Evolutionary conservation across 2,329 filamentous ascomycete species (phyloP).

Genomic region (Colletotrichum sp.): DNA sequence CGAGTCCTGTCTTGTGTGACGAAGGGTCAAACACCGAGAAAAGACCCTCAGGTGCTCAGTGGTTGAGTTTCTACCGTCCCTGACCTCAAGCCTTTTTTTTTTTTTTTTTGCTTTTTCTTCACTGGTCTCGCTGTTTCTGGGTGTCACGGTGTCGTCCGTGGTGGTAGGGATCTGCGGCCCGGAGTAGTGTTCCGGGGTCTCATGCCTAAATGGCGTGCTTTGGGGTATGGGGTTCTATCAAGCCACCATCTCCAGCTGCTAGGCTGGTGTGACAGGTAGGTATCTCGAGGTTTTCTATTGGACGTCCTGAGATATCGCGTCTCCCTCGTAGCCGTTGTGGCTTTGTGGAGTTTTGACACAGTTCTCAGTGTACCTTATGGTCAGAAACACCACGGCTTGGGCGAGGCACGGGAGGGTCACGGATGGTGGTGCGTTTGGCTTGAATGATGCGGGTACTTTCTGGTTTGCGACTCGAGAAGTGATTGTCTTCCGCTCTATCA

Average conservation of each 20-base stretch:
- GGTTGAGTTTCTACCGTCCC: background rate
- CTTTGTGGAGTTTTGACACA: background rate
- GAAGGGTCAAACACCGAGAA: background rate
- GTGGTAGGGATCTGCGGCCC: background rate
- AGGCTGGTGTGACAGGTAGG: background rate
- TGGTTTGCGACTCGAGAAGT: background rate
- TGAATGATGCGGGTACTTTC: background rate
- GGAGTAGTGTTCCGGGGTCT: background rate
- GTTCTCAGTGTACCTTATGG: background rate
- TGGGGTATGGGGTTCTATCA: background rate
- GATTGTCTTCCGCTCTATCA: background rate
- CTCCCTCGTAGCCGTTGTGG: background rate
- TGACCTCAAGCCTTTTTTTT: background rate
- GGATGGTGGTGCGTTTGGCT: background rate
- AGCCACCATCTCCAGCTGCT: background rate
- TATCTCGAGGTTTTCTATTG: background rate
- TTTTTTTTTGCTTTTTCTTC: background rate
- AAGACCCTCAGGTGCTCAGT: background rate
- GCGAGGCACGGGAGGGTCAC: background rate
- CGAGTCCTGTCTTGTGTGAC: background rate
- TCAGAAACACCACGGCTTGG: background rate
- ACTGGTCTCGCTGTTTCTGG: background rate
- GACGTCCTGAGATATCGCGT: background rate
- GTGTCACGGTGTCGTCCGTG: background rate
- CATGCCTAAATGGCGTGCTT: background rate